Percentiles rank a stretch among this genome's conserved stretches.
Conservation (phyloP, 805 yeast genomes). For the Suhomyces prunicola region DNA sequence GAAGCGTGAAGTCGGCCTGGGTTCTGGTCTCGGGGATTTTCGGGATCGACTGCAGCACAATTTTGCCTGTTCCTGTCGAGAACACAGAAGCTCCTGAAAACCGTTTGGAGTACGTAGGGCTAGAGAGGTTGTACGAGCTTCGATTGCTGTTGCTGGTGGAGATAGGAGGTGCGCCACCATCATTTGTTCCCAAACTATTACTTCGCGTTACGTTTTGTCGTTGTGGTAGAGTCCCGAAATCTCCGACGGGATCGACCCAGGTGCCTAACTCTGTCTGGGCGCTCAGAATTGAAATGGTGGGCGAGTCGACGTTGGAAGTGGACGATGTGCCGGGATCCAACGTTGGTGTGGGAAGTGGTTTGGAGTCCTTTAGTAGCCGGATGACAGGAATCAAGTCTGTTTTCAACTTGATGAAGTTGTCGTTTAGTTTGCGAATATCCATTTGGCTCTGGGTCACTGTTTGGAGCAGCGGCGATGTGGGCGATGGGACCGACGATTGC, state of each 20-base stretch:
- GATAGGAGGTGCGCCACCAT: background rate
- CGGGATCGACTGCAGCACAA: constrained; percentile 27
- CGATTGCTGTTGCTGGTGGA: constrained; percentile 3
- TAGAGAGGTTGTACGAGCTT: constrained; percentile 5
- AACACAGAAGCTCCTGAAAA: constrained; percentile 37
- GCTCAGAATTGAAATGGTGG: constrained; percentile 25
- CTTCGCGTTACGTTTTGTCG: constrained; percentile 3
- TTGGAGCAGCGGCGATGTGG: constrained; percentile 12
- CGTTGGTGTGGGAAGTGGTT: constrained; percentile 67
- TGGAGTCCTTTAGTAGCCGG: constrained; percentile 58
- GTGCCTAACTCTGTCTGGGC: constrained; percentile 9
- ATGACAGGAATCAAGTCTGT: constrained; percentile 65
- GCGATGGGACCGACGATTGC: constrained; percentile 10
- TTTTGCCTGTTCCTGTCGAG: constrained; percentile 43
- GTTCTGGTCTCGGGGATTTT: constrained; percentile 12
- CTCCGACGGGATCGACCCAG: constrained; percentile 8
- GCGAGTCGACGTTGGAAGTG: constrained; percentile 19
- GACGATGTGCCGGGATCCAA: constrained; percentile 37
- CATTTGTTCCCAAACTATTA: constrained; percentile 2
- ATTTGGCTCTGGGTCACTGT: constrained; percentile 9
- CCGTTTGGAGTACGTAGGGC: constrained; percentile 28
- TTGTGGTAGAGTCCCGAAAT: constrained; percentile 15
- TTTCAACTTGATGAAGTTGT: constrained; percentile 53
- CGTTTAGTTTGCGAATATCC: constrained; percentile 45
- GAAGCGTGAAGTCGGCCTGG: constrained; percentile 13